phyloP scores from a whole-genome alignment of 306 rosid genomes.

The Datisca glomerata region DNA sequence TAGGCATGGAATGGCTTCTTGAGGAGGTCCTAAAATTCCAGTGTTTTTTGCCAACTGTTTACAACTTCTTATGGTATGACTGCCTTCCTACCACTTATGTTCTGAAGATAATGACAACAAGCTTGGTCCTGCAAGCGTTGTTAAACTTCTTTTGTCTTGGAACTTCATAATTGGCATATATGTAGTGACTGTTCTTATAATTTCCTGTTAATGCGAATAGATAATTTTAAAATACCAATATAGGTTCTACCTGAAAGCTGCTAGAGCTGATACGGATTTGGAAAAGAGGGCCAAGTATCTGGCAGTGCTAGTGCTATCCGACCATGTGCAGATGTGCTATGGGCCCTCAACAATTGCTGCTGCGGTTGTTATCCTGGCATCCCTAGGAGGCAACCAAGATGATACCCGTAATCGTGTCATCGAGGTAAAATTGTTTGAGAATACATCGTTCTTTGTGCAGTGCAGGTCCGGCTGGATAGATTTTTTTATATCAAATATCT shows the following conservation, averaged over 20 bases:
- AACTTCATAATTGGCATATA: no score
- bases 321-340: slow-evolving; percentile 43
- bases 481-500: no score
- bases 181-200: no score
- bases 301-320: slow-evolving; percentile 51
- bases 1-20: slow-evolving; percentile 97
- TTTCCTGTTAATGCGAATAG: no score
- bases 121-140: no score
- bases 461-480: no score
- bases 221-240: slow-evolving; percentile 7
- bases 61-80: slow-evolving; percentile 75
- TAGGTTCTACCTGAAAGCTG: slow-evolving; percentile 86
- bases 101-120: no score
- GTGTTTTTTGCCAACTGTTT: slow-evolving; percentile 69
- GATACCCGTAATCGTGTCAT: slow-evolving; percentile 42
- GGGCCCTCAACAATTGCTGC: slow-evolving; percentile 97
- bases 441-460: no score
- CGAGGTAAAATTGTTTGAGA: slow-evolving; percentile 47
- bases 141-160: no score
- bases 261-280: slow-evolving; percentile 44
- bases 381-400: slow-evolving; percentile 37
- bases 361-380: slow-evolving; percentile 70
- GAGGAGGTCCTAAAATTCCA: slow-evolving; percentile 76
- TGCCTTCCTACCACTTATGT: no score
- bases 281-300: slow-evolving; percentile 68